Percentiles rank a stretch among this genome's conserved stretches.
Evolutionary conservation across 75 land plant species (phyloP).

Genomic region (Cupressus sempervirens): DNA sequence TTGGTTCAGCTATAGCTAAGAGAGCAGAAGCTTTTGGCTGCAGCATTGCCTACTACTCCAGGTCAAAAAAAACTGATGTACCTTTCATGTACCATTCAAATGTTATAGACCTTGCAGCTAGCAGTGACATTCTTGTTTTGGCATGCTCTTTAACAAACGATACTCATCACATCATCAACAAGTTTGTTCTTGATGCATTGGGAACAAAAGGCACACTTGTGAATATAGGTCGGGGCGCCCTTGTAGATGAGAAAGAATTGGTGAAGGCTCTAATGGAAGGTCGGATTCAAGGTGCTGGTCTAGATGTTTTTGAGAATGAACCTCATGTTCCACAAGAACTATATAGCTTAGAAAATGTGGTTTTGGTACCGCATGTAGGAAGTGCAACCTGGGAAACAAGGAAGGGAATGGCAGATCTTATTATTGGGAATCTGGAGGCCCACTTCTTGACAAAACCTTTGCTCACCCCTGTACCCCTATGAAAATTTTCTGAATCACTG

Average conservation of each 20-base stretch:
- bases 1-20: constrained; percentile 41
- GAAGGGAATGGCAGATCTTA: no score
- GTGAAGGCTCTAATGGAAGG: constrained; percentile 40
- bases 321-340: constrained; percentile 69
- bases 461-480: background rate
- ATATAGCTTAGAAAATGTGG: constrained; percentile 58
- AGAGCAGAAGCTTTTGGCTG: constrained; percentile 52
- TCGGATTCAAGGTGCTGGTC: constrained; percentile 55
- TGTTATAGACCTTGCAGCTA: constrained; percentile 42
- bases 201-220: constrained; percentile 56
- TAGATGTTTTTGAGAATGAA: constrained; percentile 74
- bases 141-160: constrained; percentile 51
- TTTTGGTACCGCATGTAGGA: constrained; percentile 14
- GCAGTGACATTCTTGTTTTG: constrained; percentile 41
- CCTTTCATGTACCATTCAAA: constrained; percentile 36
- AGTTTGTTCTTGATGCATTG: constrained; percentile 46
- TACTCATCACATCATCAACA: constrained; percentile 42
- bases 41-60: constrained; percentile 43
- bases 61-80: constrained; percentile 36
- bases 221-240: constrained; percentile 55
- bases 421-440: no score
- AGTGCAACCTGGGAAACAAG: no score
- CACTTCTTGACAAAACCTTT: no score
- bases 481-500: background rate
- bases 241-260: constrained; percentile 61